Base-by-base conservation (phyloP, 306 rosid species). In the Corylus heterophylla region DNA sequence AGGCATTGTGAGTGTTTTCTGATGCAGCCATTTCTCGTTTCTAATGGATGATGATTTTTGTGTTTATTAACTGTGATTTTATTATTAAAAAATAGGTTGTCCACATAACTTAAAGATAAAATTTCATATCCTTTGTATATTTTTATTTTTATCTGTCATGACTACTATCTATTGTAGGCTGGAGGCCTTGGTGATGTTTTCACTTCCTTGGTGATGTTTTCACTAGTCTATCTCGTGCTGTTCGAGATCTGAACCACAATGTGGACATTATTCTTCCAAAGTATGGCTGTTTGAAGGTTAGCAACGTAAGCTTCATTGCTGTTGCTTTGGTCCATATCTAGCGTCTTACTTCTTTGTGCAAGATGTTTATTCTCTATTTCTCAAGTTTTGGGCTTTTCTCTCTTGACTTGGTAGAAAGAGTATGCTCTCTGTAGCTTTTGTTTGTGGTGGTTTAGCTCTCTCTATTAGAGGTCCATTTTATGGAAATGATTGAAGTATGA, bases 101-200 rank as follows among this genome's bases (percentile, higher is more conserved):
- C 27, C 42, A 17, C 49, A 17, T 67, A 39, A 3, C 50, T 18
- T 39, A 31, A 37, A 12, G 12, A 64, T 64, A 48, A 35, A 64
- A 71, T 48, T 27, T 22, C 14, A 13, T 66, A 27, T 42, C 71
- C 51, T 49, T 74, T 64, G 68, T 47, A n/a, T 47, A 4, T 61
- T 75, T 74, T 27, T 69, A 73, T 69, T 16, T 74, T 62, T 59
- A 78, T 50, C 71, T 80, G 12, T 77, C 51, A 49, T 69, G 49
- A 61, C 78, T 76, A 64, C 55, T 73, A 54, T 84, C 45, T 73
- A 31, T 77, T 86, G 77, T 83, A 93, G 98, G 93, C 90, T 87
- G 98, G 98, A 83, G 98, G 98, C 72, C 97, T 93, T 66, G 97
- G 93, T 74, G 98, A 93, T 75, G 97, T 93, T 82, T 92, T 93